A percentile compares a stretch with the other conserved stretches of the same genome.
phyloP scores from a whole-genome alignment of 148 eudicot genomes.

The Selenicereus undatus region DNA sequence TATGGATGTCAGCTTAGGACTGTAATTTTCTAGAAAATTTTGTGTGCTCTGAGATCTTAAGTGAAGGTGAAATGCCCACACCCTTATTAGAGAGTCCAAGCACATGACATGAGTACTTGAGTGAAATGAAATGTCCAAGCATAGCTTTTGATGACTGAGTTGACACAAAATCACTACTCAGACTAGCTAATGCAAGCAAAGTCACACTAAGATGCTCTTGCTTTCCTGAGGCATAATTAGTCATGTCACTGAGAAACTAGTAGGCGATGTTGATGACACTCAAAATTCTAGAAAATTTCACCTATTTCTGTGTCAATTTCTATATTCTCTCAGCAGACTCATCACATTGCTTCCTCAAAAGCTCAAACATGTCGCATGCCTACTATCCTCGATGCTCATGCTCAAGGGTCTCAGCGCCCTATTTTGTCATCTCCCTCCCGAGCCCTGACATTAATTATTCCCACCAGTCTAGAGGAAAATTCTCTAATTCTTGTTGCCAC shows the following conservation, averaged over 20 bases:
- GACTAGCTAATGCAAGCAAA: background rate
- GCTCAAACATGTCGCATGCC: background rate
- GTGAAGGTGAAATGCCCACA: background rate
- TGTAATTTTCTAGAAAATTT: background rate
- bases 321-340: background rate
- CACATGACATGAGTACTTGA: background rate
- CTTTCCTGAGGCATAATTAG: background rate
- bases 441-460: background rate
- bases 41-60: background rate
- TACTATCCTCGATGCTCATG: background rate
- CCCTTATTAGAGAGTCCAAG: background rate
- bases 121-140: background rate
- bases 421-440: too few species aligned
- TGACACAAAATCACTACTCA: background rate
- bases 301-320: background rate
- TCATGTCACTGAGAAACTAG: background rate
- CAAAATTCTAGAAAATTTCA: background rate
- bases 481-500: too few species aligned
- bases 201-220: background rate
- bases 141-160: background rate
- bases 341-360: background rate
- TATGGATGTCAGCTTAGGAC: background rate
- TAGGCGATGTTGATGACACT: background rate
- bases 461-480: background rate
- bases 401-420: too few species aligned